These are phyloP conservation scores for Pythium sp. DNA, from an alignment of 352 stramenopile genomes.

Conservation along the genomic window DNA sequence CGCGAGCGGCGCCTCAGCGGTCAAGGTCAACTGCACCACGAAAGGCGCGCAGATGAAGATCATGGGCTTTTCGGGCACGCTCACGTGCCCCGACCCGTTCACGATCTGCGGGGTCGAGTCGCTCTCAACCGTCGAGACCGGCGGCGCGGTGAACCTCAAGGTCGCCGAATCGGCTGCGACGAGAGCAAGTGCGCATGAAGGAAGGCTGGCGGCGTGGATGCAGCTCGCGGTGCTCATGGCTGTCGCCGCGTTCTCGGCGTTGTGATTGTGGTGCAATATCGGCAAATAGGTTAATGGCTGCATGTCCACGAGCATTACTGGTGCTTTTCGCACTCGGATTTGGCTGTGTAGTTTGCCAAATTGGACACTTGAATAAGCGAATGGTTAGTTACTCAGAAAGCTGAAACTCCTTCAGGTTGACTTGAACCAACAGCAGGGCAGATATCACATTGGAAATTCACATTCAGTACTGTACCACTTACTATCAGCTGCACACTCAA, in stretches of 20 bases:
- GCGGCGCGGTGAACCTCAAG: background rate
- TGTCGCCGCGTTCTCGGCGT: background rate
- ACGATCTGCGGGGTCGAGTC: slow-evolving; percentile 42
- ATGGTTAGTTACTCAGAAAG: too few species aligned
- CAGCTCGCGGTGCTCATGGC: background rate
- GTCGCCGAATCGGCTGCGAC: background rate
- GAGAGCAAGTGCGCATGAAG: too few species aligned
- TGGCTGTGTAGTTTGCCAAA: too few species aligned
- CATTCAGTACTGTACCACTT: too few species aligned
- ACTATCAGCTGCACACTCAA: too few species aligned
- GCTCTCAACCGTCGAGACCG: background rate
- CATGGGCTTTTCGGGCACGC: slow-evolving; percentile 39
- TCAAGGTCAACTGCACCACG: slow-evolving; percentile 40
- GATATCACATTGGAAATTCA: too few species aligned
- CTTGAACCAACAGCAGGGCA: too few species aligned
- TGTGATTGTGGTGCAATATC: background rate
- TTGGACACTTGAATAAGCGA: too few species aligned
- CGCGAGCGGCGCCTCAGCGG: slow-evolving; percentile 13
- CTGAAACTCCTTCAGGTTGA: too few species aligned
- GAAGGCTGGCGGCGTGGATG: background rate
- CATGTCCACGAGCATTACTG: too few species aligned
- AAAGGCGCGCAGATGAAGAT: slow-evolving; percentile 41
- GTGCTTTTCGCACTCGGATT: too few species aligned
- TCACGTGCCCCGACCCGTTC: slow-evolving; percentile 66
- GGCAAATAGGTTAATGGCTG: too few species aligned